Base-by-base conservation (phyloP, 495 filamentous ascomycete genomes). In the Penicillium silybi region DNA sequence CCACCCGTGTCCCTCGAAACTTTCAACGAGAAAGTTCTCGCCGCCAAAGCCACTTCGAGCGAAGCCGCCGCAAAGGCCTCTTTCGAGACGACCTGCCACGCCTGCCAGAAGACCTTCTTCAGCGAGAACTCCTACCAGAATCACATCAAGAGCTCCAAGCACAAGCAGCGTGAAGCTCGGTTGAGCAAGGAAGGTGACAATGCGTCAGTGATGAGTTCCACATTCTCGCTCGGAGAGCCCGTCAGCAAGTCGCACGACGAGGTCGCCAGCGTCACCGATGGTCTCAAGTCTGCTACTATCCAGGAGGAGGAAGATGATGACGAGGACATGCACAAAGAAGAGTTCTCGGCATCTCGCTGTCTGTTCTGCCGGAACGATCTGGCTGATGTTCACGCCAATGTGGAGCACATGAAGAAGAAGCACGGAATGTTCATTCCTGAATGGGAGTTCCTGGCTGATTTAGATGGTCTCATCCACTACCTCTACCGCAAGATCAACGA, bases 341-440 rank as follows among this genome's bases (percentile, higher is more conserved):
- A 54, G 17, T 73, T 59, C 47, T 73, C 83, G 1, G 52, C 89
- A 10, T 77, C 84, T 50, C 80, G 80, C 39, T 99, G 93, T 65
- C 71, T 99, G 2, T 97, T 97, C 80, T 99, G 93, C 75, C 88
- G 89, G 58, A 85, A 85, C 57, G 71, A 85, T 18, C 91, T 90
- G 0, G 80, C 89, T 2, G 85, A 81, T 11, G 65, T 91, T 19
- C 65, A 80, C 11, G 73, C 90, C 16, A 96, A 92, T 62, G 76
- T 89, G 26, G 68, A 79, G 22, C 93, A 99, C 59, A 99, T 99
- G 93, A 81, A 83, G 64, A 87, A 89, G 54, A 84, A 83, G 52
- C 93, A 99, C 64, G 90, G 92, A 71, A 86, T 97, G 84, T 99
- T 97, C 69, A 86, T 99, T 58, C 93, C 93, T 0, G 93, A 99